Evolutionary conservation across 2,329 filamentous ascomycete species (phyloP), one percentile per base, ranked within the genome.

Genomic region (Pseudophaeomoniella oleicola): DNA sequence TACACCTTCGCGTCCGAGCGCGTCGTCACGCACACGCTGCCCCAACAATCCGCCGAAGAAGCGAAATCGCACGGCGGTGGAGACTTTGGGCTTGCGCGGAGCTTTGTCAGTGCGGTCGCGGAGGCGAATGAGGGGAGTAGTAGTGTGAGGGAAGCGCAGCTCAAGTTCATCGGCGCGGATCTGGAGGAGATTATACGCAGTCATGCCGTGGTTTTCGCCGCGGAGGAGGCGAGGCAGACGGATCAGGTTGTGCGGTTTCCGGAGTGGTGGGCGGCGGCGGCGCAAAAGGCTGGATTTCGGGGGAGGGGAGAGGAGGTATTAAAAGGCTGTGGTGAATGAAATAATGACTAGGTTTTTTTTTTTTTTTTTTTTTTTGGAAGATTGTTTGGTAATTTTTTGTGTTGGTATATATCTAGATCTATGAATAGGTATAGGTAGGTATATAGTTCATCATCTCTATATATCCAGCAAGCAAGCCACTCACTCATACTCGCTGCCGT

Each of bases 121-220:
- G 75, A 72, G 3, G 85, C 93, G 32, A 81, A 86, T 56, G 79
- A 77, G 42, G 66, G 74, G 40, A 71, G 67, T 0, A 75, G 78
- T 72, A 58, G 63, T 17, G 78, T 81, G 1, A 62, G 69, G 30
- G 69, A 70, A 42, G 87, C 87, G 2, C 88, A 96, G 66, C 66
- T 67, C 39, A 65, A 76, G 50, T 75, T 78, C 52, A 66, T 96
- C 16, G 86, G 85, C 0, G 93, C 84, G 57, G 81, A 79, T 10
- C 60, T 94, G 5, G 84, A 94, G 39, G 90, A 96, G 51, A 75
- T 81, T 1, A 69, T 96, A n/a, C 69, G 81, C 34, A 93, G 85
- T 50, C 90, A 96, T 60, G 87, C 82, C 2, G 72, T 90, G 59
- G 88, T 94, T 0, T 98, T 94, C 63, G 87, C 85, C 16, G 90